phyloP scores from a whole-genome alignment of 345 rosid species.

The Eucalyptus lansdowneana region DNA sequence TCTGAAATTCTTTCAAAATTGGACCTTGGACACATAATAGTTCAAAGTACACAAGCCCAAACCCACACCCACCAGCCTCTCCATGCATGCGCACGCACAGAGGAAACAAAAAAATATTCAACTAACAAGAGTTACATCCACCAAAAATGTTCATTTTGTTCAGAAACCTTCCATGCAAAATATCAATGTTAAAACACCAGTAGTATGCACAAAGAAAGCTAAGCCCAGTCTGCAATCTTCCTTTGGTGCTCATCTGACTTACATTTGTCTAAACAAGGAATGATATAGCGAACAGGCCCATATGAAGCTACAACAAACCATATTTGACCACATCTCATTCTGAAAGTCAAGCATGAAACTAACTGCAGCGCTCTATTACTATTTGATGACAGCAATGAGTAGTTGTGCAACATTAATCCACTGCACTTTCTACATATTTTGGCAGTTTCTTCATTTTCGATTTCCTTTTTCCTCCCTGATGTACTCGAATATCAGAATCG shows the following conservation, averaged over 20 bases:
- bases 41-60: background rate
- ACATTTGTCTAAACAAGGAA: background rate
- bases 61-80: background rate
- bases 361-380: background rate
- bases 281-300: background rate
- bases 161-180: background rate
- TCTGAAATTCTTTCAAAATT: background rate
- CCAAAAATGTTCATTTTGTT: background rate
- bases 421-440: background rate
- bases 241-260: background rate
- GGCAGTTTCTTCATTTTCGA: background rate
- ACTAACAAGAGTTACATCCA: background rate
- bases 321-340: background rate
- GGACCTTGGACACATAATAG: background rate
- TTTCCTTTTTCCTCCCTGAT: background rate
- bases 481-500: background rate
- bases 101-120: background rate
- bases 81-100: background rate
- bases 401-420: background rate
- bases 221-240: background rate
- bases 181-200: background rate
- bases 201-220: background rate
- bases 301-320: background rate
- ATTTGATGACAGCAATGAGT: background rate
- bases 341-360: background rate